These are phyloP conservation scores for Daldinia loculata DNA, from an alignment of 495 filamentous ascomycete genomes.

Conservation along the genomic window DNA sequence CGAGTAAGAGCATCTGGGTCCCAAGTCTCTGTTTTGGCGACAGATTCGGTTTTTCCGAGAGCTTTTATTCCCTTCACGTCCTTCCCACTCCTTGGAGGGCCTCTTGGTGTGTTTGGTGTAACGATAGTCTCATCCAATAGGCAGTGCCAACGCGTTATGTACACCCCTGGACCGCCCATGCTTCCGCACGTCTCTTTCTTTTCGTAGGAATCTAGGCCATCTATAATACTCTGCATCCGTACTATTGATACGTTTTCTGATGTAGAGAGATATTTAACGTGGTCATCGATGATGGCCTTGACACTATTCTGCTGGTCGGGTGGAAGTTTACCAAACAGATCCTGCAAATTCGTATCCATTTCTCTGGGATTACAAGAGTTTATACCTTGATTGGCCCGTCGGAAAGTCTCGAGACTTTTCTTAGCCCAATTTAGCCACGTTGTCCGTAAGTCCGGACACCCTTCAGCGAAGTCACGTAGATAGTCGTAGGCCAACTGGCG, in stretches of 20 bases:
- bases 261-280: conserved; percentile 61
- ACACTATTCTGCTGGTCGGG: conserved; percentile 47
- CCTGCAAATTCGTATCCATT: conserved; percentile 55
- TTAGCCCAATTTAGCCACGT: conserved; percentile 61
- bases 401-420: conserved; percentile 45
- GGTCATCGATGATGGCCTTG: conserved; percentile 56
- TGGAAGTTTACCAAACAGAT: conserved; percentile 57
- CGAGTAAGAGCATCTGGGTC: conserved; percentile 27
- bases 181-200: conserved; percentile 20
- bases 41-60: conserved; percentile 57
- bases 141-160: conserved; percentile 68
- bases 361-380: conserved; percentile 49
- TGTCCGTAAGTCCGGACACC: conserved; percentile 64
- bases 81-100: conserved; percentile 58
- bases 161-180: conserved; percentile 67
- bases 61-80: conserved; percentile 60
- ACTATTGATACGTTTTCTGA: conserved; percentile 58
- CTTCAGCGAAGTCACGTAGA: conserved; percentile 67
- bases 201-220: conserved; percentile 37
- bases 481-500: conserved; percentile 64
- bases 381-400: conserved; percentile 9
- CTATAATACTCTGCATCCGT: conserved; percentile 57
- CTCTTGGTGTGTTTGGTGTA: conserved; percentile 58
- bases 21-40: conserved; percentile 47
- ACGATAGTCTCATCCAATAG: conserved; percentile 67